Evolutionary conservation across 768 basidiomycete genomes (phyloP), one percentile per base, ranked within the genome.

Genomic region (Pleurotus salmoneostramineus): DNA sequence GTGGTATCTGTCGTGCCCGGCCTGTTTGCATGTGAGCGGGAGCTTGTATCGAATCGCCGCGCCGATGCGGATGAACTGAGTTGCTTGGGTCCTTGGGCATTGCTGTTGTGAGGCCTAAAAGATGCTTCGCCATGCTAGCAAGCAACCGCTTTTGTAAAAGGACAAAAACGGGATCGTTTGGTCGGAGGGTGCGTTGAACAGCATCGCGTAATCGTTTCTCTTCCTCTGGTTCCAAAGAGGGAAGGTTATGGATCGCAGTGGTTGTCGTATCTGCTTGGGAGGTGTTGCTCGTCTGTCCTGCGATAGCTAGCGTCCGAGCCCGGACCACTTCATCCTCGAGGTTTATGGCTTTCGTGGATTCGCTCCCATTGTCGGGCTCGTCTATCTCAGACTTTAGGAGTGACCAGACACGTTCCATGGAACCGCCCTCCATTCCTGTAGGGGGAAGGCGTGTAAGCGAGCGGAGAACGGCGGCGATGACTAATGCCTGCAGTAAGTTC

Each of bases 321-420:
- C 79, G 83, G 33, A 90, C 67, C 46, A 91, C 83, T 65, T 91
- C 89, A 64, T 91, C 89, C 0, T 85, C 87, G 27, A 91, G 79
- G 66, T 91, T 84, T 47, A 84, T 66, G 37, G 90, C 67, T 63
- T 85, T 88, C 14, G 84, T 85, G 44, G 58, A 45, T 57, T 63
- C 58, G 8, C 40, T 14, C 27, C 37, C 35, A 27, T 61, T 55
- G 37, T 69, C 69, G 43, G 71, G 75, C 1, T 77, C 69, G 58
- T 77, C 75, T 45, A 89, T 78, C 62, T 88, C 87, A 14, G 75
- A 69, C 60, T 76, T 76, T 17, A 91, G 77, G 8, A 90, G 78
- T 2, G 81, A 72, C 88, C 88, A 90, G 7, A 89, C 66, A 48
- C 88, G 84, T 15, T 74, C 63, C 68, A 80, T 78, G 67, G 89